Conservation (phyloP, 306 rosid genomes). For the Gastrolobium villosum region DNA sequence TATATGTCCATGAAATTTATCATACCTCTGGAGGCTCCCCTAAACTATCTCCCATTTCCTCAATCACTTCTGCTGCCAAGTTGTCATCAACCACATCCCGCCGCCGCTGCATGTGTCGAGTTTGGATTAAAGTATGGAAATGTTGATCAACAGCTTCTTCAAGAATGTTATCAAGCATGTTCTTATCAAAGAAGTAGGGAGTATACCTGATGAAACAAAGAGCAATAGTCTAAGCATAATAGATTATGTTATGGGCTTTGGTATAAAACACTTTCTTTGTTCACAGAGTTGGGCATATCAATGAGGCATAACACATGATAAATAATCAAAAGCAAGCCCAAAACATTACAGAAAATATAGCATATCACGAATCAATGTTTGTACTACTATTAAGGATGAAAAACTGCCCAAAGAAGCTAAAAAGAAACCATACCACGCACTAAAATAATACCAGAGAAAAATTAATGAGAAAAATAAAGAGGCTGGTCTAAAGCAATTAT, state of each 20-base stretch:
- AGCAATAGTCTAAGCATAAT: conserved; percentile 44
- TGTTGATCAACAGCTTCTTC: conserved; percentile 99
- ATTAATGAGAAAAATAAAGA: not conserved
- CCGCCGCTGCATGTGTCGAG: conserved; percentile 93
- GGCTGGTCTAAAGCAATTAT: conserved; percentile 19
- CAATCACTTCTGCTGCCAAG: conserved; percentile 85
- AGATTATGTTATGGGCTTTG: conserved; percentile 36
- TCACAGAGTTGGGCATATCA: not conserved
- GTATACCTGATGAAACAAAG: conserved; percentile 83
- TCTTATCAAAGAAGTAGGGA: conserved; percentile 97
- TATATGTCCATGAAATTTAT: conserved; percentile 29
- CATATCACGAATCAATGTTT: not conserved
- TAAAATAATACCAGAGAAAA: conserved; percentile 6
- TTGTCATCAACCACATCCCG: conserved; percentile 92
- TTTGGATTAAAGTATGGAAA: conserved; percentile 89
- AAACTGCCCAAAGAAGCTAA: not conserved
- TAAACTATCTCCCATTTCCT: conserved; percentile 88
- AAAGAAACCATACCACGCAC: conserved; percentile 6
- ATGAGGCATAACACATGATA: conserved; percentile 9
- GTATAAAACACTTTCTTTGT: conserved; percentile 19
- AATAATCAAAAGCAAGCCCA: conserved; percentile 33
- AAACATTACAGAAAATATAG: conserved; percentile 14
- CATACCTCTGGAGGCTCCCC: conserved; percentile 98
- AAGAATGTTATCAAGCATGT: conserved; percentile 95
- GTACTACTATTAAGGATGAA: not conserved